Evolutionary conservation across 805 yeast species (phyloP).

Genomic region (Pichia gijzeniarum): DNA sequence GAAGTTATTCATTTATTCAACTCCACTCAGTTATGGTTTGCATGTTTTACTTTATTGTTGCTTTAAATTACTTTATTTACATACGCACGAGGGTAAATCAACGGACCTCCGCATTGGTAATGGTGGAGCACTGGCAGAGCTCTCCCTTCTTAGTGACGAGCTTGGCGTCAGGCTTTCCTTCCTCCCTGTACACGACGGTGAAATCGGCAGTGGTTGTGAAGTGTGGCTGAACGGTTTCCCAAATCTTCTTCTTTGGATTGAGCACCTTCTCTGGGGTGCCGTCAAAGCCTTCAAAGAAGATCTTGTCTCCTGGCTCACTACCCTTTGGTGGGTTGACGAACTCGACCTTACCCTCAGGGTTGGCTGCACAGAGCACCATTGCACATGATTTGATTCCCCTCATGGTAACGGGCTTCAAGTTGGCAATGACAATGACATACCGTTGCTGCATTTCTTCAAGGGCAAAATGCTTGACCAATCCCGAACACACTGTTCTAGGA

Average conservation of each 20-base stretch:
- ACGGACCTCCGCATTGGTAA: conserved; percentile 76
- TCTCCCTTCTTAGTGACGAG: conserved; percentile 79
- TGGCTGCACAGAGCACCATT: conserved; percentile 93
- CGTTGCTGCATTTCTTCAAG: conserved; percentile 95
- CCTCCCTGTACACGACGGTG: conserved; percentile 74
- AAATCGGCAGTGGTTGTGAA: conserved; percentile 74
- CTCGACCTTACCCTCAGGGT: conserved; percentile 66
- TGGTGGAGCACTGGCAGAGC: conserved; percentile 61
- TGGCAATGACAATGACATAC: conserved; percentile 84
- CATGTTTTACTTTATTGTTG: no score
- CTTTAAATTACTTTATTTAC: no score
- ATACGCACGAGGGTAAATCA: no score
- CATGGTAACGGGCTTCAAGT: conserved; percentile 96
- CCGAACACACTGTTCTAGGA: conserved; percentile 98
- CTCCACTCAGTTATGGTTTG: no score
- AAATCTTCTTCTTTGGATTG: conserved; percentile 96
- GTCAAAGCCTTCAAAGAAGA: conserved; percentile 88
- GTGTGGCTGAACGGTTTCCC: conserved; percentile 92
- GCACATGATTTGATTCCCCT: conserved; percentile 94
- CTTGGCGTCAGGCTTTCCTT: conserved; percentile 66
- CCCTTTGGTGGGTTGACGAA: conserved; percentile 93
- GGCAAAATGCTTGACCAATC: conserved; percentile 83
- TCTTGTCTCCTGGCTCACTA: conserved; percentile 91
- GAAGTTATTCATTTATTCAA: no score
- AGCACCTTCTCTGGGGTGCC: conserved; percentile 85